Conservation (phyloP, 176 grass and related monocot genomes). For the Oryza glumipatula region DNA sequence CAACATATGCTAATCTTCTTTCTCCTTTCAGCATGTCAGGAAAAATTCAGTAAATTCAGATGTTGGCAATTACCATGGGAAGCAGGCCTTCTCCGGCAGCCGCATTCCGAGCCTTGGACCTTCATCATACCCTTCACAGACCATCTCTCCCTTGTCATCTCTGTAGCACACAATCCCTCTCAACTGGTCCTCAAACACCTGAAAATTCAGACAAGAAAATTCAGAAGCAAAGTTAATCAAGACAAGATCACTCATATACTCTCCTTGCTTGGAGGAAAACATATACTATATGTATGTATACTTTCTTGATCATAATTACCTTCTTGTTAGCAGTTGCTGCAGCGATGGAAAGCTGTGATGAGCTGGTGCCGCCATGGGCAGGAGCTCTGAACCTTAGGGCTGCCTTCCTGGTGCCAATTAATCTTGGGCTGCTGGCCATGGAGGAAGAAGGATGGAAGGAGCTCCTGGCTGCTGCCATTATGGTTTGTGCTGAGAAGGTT, state of each 20-base stretch:
- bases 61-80: slow-evolving; percentile 46
- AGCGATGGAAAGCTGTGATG: slow-evolving; percentile 24
- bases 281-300: too few relatives aligned
- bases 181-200: slow-evolving; percentile 85
- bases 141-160: slow-evolving; percentile 74
- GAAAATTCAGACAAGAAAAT: neutral
- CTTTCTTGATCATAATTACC: slow-evolving; percentile 12
- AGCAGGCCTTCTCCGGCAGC: slow-evolving; percentile 54
- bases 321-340: slow-evolving; percentile 30
- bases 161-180: slow-evolving; percentile 83
- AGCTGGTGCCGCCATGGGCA: slow-evolving; percentile 34
- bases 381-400: slow-evolving; percentile 31
- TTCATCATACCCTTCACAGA: slow-evolving; percentile 94
- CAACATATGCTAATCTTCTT: neutral
- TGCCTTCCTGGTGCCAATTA: slow-evolving; percentile 9
- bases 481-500: neutral
- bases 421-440: slow-evolving; percentile 20
- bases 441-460: slow-evolving; percentile 25
- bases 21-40: neutral
- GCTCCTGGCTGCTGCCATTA: slow-evolving; percentile 40
- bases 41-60: neutral
- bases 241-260: neutral
- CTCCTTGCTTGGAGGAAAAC: neutral
- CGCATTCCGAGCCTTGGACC: slow-evolving; percentile 56
- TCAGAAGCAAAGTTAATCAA: neutral